Percentiles rank a stretch among this genome's conserved stretches.
Conservation (phyloP, 1,284 basidiomycete genomes). For the Ceratobasidium sp. region DNA sequence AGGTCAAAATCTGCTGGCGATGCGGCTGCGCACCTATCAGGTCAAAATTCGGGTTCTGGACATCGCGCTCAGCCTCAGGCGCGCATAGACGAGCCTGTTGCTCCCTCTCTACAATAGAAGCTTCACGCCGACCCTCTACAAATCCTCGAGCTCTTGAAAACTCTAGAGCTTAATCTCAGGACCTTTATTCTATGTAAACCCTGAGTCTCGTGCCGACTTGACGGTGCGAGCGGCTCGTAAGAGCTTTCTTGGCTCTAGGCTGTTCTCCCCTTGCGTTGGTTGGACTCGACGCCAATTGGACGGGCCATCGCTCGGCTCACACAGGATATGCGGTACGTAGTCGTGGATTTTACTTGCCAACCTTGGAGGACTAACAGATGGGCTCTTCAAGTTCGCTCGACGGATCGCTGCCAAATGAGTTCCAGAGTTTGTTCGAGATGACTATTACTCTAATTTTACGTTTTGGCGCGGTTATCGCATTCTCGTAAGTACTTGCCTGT, state of each 20-base stretch:
- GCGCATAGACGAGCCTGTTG: background rate
- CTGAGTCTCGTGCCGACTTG: background rate
- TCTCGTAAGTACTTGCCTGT: conserved; percentile 63
- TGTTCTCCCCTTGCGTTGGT: conserved; percentile 57
- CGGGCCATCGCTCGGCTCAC: conserved; percentile 69
- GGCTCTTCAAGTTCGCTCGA: conserved; percentile 53
- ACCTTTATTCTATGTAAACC: conserved; percentile 6
- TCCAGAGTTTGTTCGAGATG: conserved; percentile 51
- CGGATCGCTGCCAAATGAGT: conserved; percentile 52
- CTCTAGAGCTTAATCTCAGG: background rate
- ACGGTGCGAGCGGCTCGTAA: background rate
- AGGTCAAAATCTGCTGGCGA: background rate
- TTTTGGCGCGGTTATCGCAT: conserved; percentile 59
- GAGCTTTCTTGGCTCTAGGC: background rate
- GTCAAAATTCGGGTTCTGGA: background rate
- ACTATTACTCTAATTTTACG: conserved; percentile 56
- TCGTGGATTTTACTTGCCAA: conserved; percentile 46
- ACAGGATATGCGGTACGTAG: conserved; percentile 60
- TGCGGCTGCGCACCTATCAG: background rate
- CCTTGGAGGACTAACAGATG: background rate
- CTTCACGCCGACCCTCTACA: background rate
- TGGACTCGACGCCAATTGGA: conserved; percentile 69
- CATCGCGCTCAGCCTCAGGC: background rate
- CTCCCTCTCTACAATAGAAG: background rate
- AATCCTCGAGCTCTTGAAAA: background rate